Percentiles rank a stretch among this genome's conserved stretches.
These are phyloP conservation scores for Microdochium paspali DNA, from an alignment of 2,329 filamentous ascomycete species.

Conservation along the genomic window DNA sequence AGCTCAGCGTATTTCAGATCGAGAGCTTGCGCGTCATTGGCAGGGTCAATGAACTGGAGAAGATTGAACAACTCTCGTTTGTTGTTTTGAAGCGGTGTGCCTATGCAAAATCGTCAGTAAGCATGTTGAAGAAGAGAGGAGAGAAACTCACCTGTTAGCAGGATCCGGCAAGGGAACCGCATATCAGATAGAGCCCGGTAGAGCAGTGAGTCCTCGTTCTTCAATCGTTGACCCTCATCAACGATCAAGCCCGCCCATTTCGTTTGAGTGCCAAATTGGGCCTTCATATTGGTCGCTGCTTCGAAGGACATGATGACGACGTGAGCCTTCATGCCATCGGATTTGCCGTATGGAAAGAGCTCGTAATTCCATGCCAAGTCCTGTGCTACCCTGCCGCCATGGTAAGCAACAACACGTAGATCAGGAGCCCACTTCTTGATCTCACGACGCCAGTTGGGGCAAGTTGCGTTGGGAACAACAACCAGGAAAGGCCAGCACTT, in stretches of 20 bases:
- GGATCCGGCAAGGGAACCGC: conserved; percentile 71
- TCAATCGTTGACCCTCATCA: conserved; percentile 90
- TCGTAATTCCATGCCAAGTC: conserved; percentile 75
- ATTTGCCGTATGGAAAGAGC: conserved; percentile 60
- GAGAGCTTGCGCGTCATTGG: conserved; percentile 57
- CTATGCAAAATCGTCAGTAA: conserved; percentile 11
- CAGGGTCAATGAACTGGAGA: conserved; percentile 82
- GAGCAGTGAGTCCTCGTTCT: conserved; percentile 80
- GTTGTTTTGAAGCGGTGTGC: conserved; percentile 92
- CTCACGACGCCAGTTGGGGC: conserved; percentile 94
- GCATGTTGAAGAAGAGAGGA: conserved; percentile 1
- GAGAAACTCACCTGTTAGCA: conserved; percentile 56
- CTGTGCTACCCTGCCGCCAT: conserved; percentile 67
- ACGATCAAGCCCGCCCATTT: conserved; percentile 85
- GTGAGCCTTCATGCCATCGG: conserved; percentile 72
- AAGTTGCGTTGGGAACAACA: conserved; percentile 90
- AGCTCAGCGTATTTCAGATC: conserved; percentile 71
- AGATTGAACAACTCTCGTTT: conserved; percentile 91
- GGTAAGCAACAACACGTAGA: conserved; percentile 84
- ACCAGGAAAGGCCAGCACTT: conserved; percentile 86
- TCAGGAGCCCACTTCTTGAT: conserved; percentile 88
- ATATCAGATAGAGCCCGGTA: conserved; percentile 67
- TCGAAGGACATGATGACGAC: conserved; percentile 95
- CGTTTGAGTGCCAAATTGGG: conserved; percentile 54
- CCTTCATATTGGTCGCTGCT: conserved; percentile 66